Evolutionary conservation across 768 basidiomycete genomes (phyloP).

Genomic region (Rhodosporidiobolus sp.): DNA sequence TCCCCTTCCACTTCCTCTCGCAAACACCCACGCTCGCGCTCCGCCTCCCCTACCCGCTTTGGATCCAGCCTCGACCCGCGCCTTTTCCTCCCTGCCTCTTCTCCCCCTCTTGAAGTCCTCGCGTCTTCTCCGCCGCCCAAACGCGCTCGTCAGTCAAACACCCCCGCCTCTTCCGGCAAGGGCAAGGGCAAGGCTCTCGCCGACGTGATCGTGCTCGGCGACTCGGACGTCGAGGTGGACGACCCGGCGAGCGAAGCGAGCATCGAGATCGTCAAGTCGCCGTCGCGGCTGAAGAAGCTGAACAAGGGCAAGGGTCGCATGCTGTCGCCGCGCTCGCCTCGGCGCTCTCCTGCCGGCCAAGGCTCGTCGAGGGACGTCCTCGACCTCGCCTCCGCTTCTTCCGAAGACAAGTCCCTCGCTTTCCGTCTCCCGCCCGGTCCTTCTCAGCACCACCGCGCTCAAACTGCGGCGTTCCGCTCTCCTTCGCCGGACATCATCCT

Average conservation of each 20-base stretch:
- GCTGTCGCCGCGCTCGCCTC: neutral
- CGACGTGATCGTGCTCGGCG: neutral
- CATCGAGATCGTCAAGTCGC: neutral
- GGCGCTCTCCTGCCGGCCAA: too few species aligned
- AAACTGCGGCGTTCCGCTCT: neutral
- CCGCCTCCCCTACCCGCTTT: neutral
- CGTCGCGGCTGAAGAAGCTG: neutral
- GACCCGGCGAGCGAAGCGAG: neutral
- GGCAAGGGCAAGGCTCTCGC: neutral
- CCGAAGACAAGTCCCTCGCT: neutral
- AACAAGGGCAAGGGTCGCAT: neutral
- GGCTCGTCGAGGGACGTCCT: neutral
- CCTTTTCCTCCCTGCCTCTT: neutral
- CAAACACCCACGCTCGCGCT: neutral
- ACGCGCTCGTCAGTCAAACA: neutral
- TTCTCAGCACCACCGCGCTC: too few species aligned
- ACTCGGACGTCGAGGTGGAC: conserved; percentile 12
- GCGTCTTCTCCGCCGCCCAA: neutral
- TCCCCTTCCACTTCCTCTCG: neutral
- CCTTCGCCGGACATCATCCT: too few species aligned
- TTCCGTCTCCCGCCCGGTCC: neutral
- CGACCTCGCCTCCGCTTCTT: neutral
- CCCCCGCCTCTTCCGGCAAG: neutral
- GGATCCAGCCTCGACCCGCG: neutral
- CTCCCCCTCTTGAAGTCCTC: neutral